These are phyloP conservation scores for Aspergillus asperescens DNA, from an alignment of 495 filamentous ascomycete genomes.

Conservation along the genomic window DNA sequence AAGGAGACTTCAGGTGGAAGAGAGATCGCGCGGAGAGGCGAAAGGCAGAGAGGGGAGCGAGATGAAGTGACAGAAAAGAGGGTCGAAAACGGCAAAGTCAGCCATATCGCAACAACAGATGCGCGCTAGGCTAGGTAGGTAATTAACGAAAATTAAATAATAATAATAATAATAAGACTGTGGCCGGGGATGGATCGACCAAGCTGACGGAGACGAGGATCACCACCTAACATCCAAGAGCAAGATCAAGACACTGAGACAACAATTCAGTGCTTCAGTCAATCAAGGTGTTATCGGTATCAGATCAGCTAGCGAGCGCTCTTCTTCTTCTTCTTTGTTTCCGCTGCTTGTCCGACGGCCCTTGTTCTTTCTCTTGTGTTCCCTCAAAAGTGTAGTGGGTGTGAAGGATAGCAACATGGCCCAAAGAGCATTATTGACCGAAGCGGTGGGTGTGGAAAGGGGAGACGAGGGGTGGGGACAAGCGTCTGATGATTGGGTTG, in stretches of 20 bases:
- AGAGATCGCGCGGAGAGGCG: neutral
- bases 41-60: neutral
- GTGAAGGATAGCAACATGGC: neutral
- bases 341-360: too few relatives aligned
- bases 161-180: conserved; percentile 10
- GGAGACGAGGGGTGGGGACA: neutral
- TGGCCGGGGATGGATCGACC: conserved; percentile 6
- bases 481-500: conserved; percentile 9
- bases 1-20: neutral
- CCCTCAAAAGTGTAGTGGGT: neutral
- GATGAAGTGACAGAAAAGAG: conserved; percentile 6
- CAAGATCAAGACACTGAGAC: too few relatives aligned
- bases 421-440: too few relatives aligned
- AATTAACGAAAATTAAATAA: neutral
- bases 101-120: conserved; percentile 1
- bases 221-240: too few relatives aligned
- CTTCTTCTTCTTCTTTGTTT: neutral
- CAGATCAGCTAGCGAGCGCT: too few relatives aligned
- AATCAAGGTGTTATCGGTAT: too few relatives aligned
- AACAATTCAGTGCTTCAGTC: too few relatives aligned
- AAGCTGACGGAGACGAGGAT: conserved; percentile 1
- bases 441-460: conserved; percentile 13
- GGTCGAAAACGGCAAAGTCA: conserved; percentile 14
- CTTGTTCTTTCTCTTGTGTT: neutral
- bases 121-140: neutral